A percentile compares a stretch with the other conserved stretches of the same genome.
phyloP scores from a whole-genome alignment of 1,284 basidiomycete species.

The Fomes fomentarius region DNA sequence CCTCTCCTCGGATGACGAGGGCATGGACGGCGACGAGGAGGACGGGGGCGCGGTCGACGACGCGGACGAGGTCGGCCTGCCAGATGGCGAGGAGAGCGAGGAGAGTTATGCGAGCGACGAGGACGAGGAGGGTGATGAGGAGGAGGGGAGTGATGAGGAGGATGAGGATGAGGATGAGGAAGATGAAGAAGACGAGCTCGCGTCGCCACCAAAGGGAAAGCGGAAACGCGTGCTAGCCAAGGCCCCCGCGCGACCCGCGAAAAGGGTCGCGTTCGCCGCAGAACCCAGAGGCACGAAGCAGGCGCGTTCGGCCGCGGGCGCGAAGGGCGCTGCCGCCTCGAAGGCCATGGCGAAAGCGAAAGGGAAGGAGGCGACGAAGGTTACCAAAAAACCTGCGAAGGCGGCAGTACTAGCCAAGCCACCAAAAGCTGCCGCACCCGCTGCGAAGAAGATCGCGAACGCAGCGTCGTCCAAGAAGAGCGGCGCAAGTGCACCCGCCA shows the following conservation, averaged over 20 bases:
- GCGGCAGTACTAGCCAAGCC: no score
- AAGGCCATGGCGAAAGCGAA: constrained; percentile 22
- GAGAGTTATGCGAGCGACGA: constrained; percentile 22
- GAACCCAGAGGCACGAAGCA: constrained; percentile 38
- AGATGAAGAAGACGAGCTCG: constrained; percentile 20
- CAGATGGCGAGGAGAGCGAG: no score
- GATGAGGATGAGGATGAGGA: constrained; percentile 31
- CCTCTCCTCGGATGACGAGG: constrained; percentile 32
- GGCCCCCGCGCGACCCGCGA: constrained; percentile 39
- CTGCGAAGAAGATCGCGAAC: constrained; percentile 33
- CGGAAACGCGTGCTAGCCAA: constrained; percentile 48
- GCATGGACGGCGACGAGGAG: constrained; percentile 33
- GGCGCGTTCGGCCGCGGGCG: constrained; percentile 32
- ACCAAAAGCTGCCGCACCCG: constrained; percentile 5
- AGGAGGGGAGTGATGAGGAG: constrained; percentile 24
- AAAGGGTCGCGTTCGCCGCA: constrained; percentile 51
- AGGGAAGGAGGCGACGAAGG: constrained; percentile 9
- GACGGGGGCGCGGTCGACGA: constrained; percentile 38
- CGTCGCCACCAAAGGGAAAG: constrained; percentile 39
- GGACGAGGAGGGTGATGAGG: constrained; percentile 26
- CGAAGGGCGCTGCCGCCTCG: constrained; percentile 18
- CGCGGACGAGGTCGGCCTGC: constrained; percentile 36
- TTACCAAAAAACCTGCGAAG: constrained; percentile 17
- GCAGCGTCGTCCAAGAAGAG: constrained; percentile 29
- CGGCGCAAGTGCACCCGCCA: constrained; percentile 20